Percentiles rank a stretch among this genome's conserved stretches.
Evolutionary conservation across 2,329 filamentous ascomycete genomes (phyloP).

Genomic region (Xylaria multiplex): DNA sequence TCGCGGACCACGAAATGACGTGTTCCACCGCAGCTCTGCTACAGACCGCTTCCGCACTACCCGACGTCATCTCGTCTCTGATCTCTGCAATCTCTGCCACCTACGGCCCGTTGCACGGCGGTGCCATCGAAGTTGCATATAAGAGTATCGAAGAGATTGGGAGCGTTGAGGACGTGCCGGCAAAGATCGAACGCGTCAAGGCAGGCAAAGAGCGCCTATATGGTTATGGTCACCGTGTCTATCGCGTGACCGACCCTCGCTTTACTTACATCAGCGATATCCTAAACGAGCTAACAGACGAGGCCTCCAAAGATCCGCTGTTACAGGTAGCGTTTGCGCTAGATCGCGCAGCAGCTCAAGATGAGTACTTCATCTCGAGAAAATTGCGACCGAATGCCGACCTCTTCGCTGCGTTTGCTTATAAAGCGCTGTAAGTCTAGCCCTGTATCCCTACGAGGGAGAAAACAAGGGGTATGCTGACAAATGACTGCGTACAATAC

Average conservation of each 20-base stretch:
- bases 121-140: constrained; percentile 42
- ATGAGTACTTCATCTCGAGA: constrained; percentile 41
- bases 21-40: constrained; percentile 39
- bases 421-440: constrained; percentile 36
- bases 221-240: constrained; percentile 41
- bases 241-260: constrained; percentile 39
- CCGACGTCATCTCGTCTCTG: constrained; percentile 36
- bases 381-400: constrained; percentile 40
- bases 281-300: constrained; percentile 33
- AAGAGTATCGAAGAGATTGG: constrained; percentile 38
- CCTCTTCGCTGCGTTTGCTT: constrained; percentile 38
- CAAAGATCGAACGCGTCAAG: constrained; percentile 36
- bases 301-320: constrained; percentile 35
- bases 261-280: constrained; percentile 37
- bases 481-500: background rate
- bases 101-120: constrained; percentile 39
- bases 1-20: constrained; percentile 42
- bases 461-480: constrained; percentile 15
- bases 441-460: background rate
- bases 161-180: constrained; percentile 33
- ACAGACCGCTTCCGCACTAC: constrained; percentile 37
- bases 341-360: constrained; percentile 35
- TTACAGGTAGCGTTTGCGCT: constrained; percentile 37
- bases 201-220: constrained; percentile 38
- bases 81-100: constrained; percentile 35